A percentile compares a stretch with the other conserved stretches of the same genome.
Evolutionary conservation across 1,139 yeast species (phyloP).

Genomic region (Candida tetrigidarum): DNA sequence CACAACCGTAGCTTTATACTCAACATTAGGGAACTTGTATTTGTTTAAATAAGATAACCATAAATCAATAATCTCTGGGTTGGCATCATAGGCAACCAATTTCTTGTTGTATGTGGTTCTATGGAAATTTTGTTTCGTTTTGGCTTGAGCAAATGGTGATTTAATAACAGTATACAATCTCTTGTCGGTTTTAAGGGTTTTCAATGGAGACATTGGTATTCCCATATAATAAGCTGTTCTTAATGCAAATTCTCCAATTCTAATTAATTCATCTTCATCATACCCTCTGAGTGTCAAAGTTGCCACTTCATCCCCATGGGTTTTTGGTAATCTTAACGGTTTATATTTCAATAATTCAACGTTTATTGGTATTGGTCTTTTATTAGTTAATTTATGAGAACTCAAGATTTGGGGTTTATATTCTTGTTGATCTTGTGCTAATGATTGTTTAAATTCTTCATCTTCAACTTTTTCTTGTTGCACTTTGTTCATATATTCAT

Average conservation of each 20-base stretch:
- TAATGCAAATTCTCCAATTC: constrained; percentile 83
- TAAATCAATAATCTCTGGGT: constrained; percentile 81
- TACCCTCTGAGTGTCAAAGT: constrained; percentile 75
- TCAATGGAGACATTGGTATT: constrained; percentile 64
- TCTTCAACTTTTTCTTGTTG: constrained; percentile 33
- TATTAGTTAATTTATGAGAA: constrained; percentile 32
- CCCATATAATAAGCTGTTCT: constrained; percentile 92
- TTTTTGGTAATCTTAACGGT: constrained; percentile 71
- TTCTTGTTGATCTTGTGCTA: constrained; percentile 27
- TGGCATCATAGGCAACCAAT: constrained; percentile 80
- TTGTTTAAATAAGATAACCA: constrained; percentile 82
- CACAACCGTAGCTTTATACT: constrained; percentile 74
- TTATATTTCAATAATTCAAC: constrained; percentile 83
- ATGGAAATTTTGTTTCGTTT: constrained; percentile 92
- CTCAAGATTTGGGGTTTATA: constrained; percentile 48
- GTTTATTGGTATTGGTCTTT: constrained; percentile 75
- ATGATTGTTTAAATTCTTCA: constrained; percentile 26
- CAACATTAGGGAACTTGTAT: constrained; percentile 80
- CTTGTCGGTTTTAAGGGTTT: constrained; percentile 71
- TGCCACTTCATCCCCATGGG: constrained; percentile 75
- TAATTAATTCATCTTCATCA: constrained; percentile 68
- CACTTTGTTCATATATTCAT: constrained; percentile 32
- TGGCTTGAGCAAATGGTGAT: constrained; percentile 95
- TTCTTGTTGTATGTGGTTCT: constrained; percentile 80
- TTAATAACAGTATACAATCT: constrained; percentile 89